Base-by-base conservation (phyloP, 805 yeast genomes). In the Candida krabiensis region DNA sequence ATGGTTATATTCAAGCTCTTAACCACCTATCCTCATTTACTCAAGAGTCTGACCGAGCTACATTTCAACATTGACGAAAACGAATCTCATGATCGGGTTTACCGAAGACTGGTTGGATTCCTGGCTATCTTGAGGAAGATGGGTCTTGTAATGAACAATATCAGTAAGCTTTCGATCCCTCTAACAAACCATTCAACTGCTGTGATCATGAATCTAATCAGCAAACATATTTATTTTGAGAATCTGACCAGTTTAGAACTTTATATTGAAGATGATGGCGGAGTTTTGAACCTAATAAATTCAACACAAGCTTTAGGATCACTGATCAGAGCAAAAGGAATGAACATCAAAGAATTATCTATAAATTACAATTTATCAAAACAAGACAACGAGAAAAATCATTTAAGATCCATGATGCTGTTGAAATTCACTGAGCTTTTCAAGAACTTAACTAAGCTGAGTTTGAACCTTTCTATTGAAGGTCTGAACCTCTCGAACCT, bases 41-140 rank as follows among this genome's bases (percentile, higher is more conserved):
- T 61, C 13, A 46, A 45, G 21, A 40, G 50, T 14, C 37, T 61
- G 18, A 38, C 36, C 23, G 56, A 52, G 34, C 38, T 61, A 14
- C 55, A 54, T 32, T 61, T 61, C 43, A 46, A 48, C 26, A 51
- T 49, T 22, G 48, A 53, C 14, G 50, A 41, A n/a, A 24, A 17
- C 3, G 55, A 48, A 24, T 40, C 54, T 13, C 48, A 47, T 25
- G 62, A 61, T 14, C 33, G 48, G 17, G 61, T 52, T 12, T 61
- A 61, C 43, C 49, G 66, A 34, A 43, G 66, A 19, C 33, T 61
- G 9, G 66, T 61, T 35, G 66, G 66, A 9, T 57, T 56, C 27
- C 50, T 60, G 37, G 66, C 66, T 16, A 61, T 61, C 32, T 35
- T 60, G 21, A 50, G 66, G 35, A 56, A 52, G 28, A 52, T 61